Evolutionary conservation across 345 rosid genomes (phyloP).

Genomic region (Kernera saxatilis): DNA sequence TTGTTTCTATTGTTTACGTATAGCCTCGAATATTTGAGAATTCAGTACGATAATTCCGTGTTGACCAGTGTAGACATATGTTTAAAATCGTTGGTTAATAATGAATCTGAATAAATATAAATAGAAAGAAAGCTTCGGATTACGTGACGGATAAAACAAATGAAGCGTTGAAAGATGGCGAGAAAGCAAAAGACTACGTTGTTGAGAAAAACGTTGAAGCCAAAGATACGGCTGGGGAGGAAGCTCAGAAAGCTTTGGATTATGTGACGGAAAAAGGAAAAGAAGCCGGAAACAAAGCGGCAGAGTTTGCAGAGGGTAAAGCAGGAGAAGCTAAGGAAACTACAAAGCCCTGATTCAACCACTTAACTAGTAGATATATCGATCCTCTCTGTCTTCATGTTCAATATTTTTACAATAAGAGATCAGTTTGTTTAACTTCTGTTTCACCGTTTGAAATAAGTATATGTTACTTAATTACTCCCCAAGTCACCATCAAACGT

Average conservation of each 20-base stretch:
- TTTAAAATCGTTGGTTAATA: not conserved
- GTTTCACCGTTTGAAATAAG: not conserved
- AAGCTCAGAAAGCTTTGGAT: constrained; percentile 24
- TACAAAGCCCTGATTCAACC: not conserved
- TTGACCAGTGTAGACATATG: not conserved
- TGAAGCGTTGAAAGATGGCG: constrained; percentile 11
- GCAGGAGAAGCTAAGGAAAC: constrained; percentile 16
- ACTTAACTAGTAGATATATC: constrained; percentile 7
- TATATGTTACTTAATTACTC: not conserved
- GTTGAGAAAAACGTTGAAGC: constrained; percentile 2
- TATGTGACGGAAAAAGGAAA: constrained; percentile 30
- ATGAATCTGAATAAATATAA: not conserved
- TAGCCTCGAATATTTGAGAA: not conserved
- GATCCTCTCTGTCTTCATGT: not conserved
- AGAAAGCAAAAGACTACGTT: constrained; percentile 17
- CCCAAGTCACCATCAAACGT: not conserved
- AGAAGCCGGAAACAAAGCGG: constrained; percentile 7
- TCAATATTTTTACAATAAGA: not conserved
- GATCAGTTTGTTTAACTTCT: not conserved
- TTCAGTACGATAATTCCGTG: not conserved
- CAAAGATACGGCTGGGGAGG: not conserved
- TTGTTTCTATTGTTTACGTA: too few relatives aligned
- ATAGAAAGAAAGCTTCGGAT: constrained; percentile 20
- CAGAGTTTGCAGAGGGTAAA: constrained; percentile 8
- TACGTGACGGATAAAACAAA: constrained; percentile 15